phyloP scores from a whole-genome alignment of 371 early-diverging fungal genomes.

The Spraguea lophii region DNA sequence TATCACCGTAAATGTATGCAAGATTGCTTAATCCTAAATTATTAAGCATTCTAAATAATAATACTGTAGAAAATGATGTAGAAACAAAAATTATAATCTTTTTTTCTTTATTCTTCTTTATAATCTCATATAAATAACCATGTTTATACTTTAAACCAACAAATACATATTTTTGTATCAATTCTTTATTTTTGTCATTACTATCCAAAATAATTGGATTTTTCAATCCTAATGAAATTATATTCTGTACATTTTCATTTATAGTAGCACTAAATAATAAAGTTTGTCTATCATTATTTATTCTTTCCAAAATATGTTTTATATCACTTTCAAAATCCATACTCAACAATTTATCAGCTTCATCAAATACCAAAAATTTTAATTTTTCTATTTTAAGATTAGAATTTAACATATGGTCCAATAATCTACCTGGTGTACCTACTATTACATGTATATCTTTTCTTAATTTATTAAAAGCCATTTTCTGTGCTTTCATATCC shows the following conservation, averaged over 20 bases:
- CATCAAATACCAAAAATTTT: slow-evolving; percentile 87
- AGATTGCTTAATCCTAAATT: slow-evolving; percentile 61
- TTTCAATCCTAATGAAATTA: slow-evolving; percentile 65
- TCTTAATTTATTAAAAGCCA: slow-evolving; percentile 56
- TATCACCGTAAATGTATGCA: slow-evolving; percentile 66
- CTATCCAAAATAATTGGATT: slow-evolving; percentile 67
- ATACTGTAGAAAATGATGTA: slow-evolving; percentile 80
- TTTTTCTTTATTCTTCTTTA: slow-evolving; percentile 49
- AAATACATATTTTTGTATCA: slow-evolving; percentile 70
- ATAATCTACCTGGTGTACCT: slow-evolving; percentile 85
- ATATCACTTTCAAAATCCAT: slow-evolving; percentile 78
- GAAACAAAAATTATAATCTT: slow-evolving; percentile 74
- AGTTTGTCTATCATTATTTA: slow-evolving; percentile 53
- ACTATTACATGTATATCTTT: slow-evolving; percentile 82
- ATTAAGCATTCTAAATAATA: slow-evolving; percentile 58
- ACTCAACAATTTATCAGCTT: slow-evolving; percentile 86
- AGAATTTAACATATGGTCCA: slow-evolving; percentile 72
- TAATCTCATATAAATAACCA: slow-evolving; percentile 55
- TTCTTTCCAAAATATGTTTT: slow-evolving; percentile 50
- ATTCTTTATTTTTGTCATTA: slow-evolving; percentile 61
- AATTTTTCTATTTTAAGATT: slow-evolving; percentile 60
- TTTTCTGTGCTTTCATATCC: slow-evolving; percentile 71
- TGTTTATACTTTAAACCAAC: slow-evolving; percentile 73
- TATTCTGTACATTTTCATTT: slow-evolving; percentile 47
- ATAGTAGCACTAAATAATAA: slow-evolving; percentile 54